Evolutionary conservation across 2,329 filamentous ascomycete species (phyloP), one percentile per base, ranked within the genome.

Genomic region (Trichophyton verrucosum): DNA sequence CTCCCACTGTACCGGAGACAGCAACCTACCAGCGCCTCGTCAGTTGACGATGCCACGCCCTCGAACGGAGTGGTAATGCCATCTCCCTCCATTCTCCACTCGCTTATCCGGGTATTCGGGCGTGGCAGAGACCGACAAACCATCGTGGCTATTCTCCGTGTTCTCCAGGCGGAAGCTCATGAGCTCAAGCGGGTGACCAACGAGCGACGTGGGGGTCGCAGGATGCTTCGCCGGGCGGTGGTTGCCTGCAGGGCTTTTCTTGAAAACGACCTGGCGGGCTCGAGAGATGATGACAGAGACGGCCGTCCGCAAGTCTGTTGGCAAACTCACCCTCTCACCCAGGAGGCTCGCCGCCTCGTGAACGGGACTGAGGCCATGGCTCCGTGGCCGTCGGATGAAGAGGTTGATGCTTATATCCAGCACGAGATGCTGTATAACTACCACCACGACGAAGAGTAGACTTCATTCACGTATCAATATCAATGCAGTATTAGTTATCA

Each of bases 161-260:
- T 76, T 76, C 65, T 78, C 47, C 69, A 68, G 11, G 77, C 75
- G 75, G 77, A 78, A 73, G 71, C 68, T 33, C 51, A 62, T 33
- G 65, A 70, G 3, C 62, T 78, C 17, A 70, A 71, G 22, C 70
- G 71, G 58, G 60, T 66, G n/a, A 67, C 72, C 20, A 70, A 73
- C 8, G 70, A 75, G 60, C 66, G 65, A 20, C 49, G 68, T n/a
- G 75, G 75, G 44, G 75, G 75, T 1, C 63, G 65, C 36, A 67
- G 64, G 40, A 70, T 74, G 66, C 69, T 75, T 66, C 73, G 75
- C 42, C 73, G 71, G 38, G 72, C 72, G 22, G 60, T 78, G 46
- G 68, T 74, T 44, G 76, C 76, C 11, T 64, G 71, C 33, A 69
- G 75, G 22, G 67, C 74, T 46, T 76, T 75, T 58, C 64, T 78